A percentile compares a stretch with the other conserved stretches of the same genome.
phyloP scores from a whole-genome alignment of 2,329 filamentous ascomycete genomes.

The Penicillium concentricum region DNA sequence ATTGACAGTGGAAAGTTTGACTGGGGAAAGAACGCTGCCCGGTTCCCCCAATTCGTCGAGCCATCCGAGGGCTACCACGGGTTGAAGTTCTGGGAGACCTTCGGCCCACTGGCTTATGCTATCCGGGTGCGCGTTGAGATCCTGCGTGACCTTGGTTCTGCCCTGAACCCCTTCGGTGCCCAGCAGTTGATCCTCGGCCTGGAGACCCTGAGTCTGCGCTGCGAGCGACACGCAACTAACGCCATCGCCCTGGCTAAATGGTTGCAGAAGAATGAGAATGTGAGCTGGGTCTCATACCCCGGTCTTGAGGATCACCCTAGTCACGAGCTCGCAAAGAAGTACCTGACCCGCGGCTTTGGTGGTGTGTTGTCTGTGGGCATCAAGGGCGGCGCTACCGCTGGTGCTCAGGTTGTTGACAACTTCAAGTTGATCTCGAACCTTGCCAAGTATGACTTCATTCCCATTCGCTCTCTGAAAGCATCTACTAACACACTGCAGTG shows the following conservation, averaged over 20 bases:
- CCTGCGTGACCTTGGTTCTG: slow-evolving; percentile 78
- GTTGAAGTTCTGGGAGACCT: slow-evolving; percentile 91
- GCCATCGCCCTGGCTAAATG: slow-evolving; percentile 75
- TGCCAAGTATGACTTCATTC: slow-evolving; percentile 62
- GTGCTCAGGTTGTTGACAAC: slow-evolving; percentile 83
- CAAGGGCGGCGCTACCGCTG: slow-evolving; percentile 80
- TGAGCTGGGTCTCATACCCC: slow-evolving; percentile 92
- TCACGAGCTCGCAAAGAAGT: slow-evolving; percentile 80
- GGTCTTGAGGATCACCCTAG: slow-evolving; percentile 79
- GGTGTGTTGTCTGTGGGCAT: slow-evolving; percentile 92
- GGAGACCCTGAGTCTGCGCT: slow-evolving; percentile 84
- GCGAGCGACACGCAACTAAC: slow-evolving; percentile 83
- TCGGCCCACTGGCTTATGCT: slow-evolving; percentile 80
- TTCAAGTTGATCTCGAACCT: slow-evolving; percentile 96
- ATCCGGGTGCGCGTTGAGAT: slow-evolving; percentile 87
- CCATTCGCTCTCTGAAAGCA: background rate
- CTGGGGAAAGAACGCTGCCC: slow-evolving; percentile 78
- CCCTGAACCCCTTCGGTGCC: slow-evolving; percentile 84
- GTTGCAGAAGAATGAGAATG: slow-evolving; percentile 78
- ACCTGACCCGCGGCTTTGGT: slow-evolving; percentile 79
- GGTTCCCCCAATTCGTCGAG: slow-evolving; percentile 92
- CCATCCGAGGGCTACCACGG: slow-evolving; percentile 85
- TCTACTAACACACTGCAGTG: slow-evolving; percentile 42
- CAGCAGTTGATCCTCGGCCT: slow-evolving; percentile 87
- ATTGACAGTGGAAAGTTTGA: slow-evolving; percentile 90